A percentile compares a stretch with the other conserved stretches of the same genome.
These are phyloP conservation scores for Phialophora verrucosa DNA, from an alignment of 2,329 filamentous ascomycete species.

Conservation along the genomic window DNA sequence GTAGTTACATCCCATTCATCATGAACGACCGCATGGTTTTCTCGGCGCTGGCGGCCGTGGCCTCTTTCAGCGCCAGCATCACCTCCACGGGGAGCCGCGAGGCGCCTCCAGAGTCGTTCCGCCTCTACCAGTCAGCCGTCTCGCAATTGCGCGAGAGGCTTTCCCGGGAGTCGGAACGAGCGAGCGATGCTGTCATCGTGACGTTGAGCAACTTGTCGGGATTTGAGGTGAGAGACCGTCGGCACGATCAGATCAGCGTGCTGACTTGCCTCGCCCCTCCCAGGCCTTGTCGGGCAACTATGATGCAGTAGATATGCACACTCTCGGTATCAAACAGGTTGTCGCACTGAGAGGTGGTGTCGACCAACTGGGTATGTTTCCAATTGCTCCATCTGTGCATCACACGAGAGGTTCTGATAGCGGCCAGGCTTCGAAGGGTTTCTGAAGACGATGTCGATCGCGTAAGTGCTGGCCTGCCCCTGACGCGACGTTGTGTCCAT, in stretches of 20 bases:
- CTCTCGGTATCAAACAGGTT: conserved; percentile 26
- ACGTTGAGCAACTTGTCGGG: conserved; percentile 26
- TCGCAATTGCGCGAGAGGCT: conserved; percentile 26
- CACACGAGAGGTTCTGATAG: neutral
- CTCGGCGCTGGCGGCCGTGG: conserved; percentile 22
- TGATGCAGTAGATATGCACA: conserved; percentile 30
- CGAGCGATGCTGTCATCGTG: conserved; percentile 25
- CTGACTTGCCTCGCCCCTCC: neutral
- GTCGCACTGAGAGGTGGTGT: conserved; percentile 22
- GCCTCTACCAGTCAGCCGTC: conserved; percentile 24
- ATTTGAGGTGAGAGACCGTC: conserved; percentile 20
- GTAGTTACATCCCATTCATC: conserved; percentile 30
- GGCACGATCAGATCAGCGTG: neutral
- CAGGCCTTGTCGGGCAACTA: conserved; percentile 29
- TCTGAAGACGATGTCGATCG: conserved; percentile 22
- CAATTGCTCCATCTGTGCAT: neutral
- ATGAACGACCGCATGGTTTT: conserved; percentile 27
- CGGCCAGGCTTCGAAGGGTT: conserved; percentile 28
- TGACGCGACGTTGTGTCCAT: conserved; percentile 11
- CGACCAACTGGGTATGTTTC: conserved; percentile 20
- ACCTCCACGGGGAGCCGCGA: conserved; percentile 25
- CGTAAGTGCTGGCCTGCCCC: conserved; percentile 21
- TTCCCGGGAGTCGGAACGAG: conserved; percentile 16
- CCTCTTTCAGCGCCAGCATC: conserved; percentile 23
- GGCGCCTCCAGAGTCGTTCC: conserved; percentile 19